Percentiles rank a stretch among this genome's conserved stretches.
Evolutionary conservation across 768 basidiomycete species (phyloP).

Genomic region (Megacollybia marginata): DNA sequence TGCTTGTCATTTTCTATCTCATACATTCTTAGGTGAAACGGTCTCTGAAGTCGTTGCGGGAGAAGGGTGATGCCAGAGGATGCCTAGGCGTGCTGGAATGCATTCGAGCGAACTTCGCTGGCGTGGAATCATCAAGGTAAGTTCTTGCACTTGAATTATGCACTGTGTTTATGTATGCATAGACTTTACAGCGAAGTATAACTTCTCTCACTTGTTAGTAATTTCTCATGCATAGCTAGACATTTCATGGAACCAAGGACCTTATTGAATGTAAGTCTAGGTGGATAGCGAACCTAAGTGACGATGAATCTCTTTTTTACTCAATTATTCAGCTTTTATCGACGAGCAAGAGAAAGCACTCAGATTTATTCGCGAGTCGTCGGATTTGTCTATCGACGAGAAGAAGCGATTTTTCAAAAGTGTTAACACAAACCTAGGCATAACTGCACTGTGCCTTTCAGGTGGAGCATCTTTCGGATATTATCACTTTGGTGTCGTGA

Average conservation of each 20-base stretch:
- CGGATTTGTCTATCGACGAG: conserved; percentile 74
- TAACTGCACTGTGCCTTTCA: conserved; percentile 89
- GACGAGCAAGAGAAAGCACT: conserved; percentile 72
- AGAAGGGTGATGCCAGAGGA: conserved; percentile 75
- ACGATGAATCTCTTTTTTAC: neutral
- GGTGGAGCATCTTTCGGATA: conserved; percentile 95
- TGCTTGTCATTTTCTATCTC: neutral
- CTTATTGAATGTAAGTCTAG: conserved; percentile 67
- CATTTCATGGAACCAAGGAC: conserved; percentile 86
- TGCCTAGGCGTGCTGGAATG: conserved; percentile 89
- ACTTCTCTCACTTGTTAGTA: conserved; percentile 12
- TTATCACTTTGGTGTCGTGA: conserved; percentile 88
- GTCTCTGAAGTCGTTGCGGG: conserved; percentile 64
- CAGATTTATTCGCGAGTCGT: conserved; percentile 66
- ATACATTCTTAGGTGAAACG: conserved; percentile 49
- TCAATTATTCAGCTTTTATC: conserved; percentile 55
- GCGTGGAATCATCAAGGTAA: conserved; percentile 76
- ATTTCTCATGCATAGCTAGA: conserved; percentile 37
- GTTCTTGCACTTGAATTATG: neutral
- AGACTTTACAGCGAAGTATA: conserved; percentile 91
- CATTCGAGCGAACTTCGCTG: conserved; percentile 88
- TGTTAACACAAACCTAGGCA: conserved; percentile 78
- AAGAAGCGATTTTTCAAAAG: conserved; percentile 90
- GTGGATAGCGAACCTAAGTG: too few species aligned
- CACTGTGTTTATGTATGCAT: neutral